phyloP scores from a whole-genome alignment of 371 early-diverging fungal genomes.

The Conidiobolus incongruus region DNA sequence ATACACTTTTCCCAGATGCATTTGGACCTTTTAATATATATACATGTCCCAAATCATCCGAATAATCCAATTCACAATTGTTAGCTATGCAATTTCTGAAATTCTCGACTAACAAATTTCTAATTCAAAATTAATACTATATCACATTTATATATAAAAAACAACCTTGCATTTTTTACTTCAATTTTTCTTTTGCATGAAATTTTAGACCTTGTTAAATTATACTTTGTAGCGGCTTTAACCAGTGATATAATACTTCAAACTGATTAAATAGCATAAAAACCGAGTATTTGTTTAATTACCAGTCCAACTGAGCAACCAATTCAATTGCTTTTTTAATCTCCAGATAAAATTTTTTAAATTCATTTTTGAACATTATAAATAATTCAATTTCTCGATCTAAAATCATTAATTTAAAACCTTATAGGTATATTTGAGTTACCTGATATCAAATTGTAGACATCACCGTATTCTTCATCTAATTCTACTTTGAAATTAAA shows the following conservation, averaged over 20 bases:
- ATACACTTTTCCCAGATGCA: slow-evolving; percentile 2
- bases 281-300: background rate
- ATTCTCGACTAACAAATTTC: too few relatives aligned
- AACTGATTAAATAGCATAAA: background rate
- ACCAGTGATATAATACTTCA: background rate
- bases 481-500: background rate
- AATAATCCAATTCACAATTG: too few relatives aligned
- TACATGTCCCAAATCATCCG: too few relatives aligned
- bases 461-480: slow-evolving; percentile 1
- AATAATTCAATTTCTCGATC: slow-evolving; percentile 2
- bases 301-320: background rate
- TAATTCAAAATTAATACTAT: too few relatives aligned
- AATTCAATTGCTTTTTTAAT: background rate
- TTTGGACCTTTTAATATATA: slow-evolving; percentile 2
- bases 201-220: background rate
- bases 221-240: background rate
- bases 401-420: background rate
- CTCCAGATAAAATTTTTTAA: background rate
- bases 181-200: background rate
- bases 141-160: too few relatives aligned
- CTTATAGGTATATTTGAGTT: too few relatives aligned
- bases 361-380: background rate
- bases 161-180: slow-evolving; percentile 1
- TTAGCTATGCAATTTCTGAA: too few relatives aligned
- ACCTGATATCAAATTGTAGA: slow-evolving; percentile 1